phyloP scores from a whole-genome alignment of 2,329 filamentous ascomycete species.

The Chaetomium sp. region DNA sequence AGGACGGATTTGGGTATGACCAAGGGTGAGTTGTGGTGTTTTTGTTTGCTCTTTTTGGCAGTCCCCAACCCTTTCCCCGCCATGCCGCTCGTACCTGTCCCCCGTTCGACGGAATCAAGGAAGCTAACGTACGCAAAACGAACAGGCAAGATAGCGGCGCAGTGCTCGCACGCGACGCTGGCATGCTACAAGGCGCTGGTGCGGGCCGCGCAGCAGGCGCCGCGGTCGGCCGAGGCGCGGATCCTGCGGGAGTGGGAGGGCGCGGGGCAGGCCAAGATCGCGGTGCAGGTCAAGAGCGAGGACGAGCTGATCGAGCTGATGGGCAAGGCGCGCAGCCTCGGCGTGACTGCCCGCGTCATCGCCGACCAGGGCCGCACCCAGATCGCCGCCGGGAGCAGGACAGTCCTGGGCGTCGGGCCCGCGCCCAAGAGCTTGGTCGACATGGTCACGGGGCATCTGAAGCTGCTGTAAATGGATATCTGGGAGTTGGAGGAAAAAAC shows the following conservation, averaged over 20 bases:
- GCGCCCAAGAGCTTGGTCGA: slow-evolving; percentile 87
- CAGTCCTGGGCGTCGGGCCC: slow-evolving; percentile 81
- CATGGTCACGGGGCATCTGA: slow-evolving; percentile 79
- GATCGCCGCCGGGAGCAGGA: slow-evolving; percentile 90
- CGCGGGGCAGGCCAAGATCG: slow-evolving; percentile 88
- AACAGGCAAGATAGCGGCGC: slow-evolving; percentile 92
- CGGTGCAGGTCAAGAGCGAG: slow-evolving; percentile 83
- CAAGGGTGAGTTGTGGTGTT: slow-evolving; percentile 66
- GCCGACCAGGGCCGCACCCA: slow-evolving; percentile 96
- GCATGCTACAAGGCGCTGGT: slow-evolving; percentile 91
- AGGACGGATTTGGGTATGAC: slow-evolving; percentile 96
- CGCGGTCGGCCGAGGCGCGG: slow-evolving; percentile 56
- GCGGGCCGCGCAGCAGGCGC: slow-evolving; percentile 52
- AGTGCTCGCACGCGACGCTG: slow-evolving; percentile 93
- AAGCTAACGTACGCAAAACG: not conserved
- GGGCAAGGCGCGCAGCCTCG: slow-evolving; percentile 78
- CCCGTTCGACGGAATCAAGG: not conserved
- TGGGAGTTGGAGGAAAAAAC: not conserved
- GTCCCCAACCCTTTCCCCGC: not conserved
- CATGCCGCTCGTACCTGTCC: too few species aligned
- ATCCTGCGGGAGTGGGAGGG: slow-evolving; percentile 84
- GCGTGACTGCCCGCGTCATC: slow-evolving; percentile 86
- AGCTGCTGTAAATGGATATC: slow-evolving; percentile 65
- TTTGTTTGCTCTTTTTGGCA: not conserved
- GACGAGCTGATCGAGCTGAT: slow-evolving; percentile 76